Evolutionary conservation across 805 yeast species (phyloP).

Genomic region (Candida tibetensis): DNA sequence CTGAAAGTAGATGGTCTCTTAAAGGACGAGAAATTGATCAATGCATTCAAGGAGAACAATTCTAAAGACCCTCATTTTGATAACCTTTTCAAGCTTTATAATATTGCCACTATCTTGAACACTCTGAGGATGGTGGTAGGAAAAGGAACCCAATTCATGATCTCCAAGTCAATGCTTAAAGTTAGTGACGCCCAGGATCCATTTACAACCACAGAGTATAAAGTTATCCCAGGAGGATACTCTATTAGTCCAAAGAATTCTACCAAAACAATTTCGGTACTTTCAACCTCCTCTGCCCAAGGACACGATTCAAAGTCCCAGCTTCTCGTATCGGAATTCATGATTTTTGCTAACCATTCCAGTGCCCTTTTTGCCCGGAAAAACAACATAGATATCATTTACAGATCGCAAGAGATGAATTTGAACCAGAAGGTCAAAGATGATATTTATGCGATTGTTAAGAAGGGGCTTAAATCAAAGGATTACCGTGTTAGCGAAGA

Average conservation of each 20-base stretch:
- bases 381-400: constrained; percentile 53
- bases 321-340: constrained; percentile 72
- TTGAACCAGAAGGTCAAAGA: constrained; percentile 19
- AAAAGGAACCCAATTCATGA: constrained; percentile 18
- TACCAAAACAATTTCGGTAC: constrained; percentile 10
- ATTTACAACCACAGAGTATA: not conserved
- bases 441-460: constrained; percentile 23
- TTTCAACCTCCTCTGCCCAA: constrained; percentile 14
- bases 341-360: constrained; percentile 75
- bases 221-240: constrained; percentile 13
- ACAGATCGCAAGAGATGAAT: constrained; percentile 34
- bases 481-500: constrained; percentile 25
- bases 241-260: constrained; percentile 14
- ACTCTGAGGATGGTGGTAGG: constrained; percentile 22
- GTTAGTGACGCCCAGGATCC: constrained; percentile 7
- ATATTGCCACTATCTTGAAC: constrained; percentile 25
- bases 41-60: constrained; percentile 7
- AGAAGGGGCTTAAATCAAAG: constrained; percentile 11
- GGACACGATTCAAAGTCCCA: constrained; percentile 46
- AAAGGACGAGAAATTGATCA: constrained; percentile 17
- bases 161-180: constrained; percentile 14
- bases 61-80: constrained; percentile 18
- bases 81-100: constrained; percentile 27
- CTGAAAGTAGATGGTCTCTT: constrained; percentile 55
- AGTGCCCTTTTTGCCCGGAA: constrained; percentile 47